These are phyloP conservation scores for Benincasa hispida DNA, from an alignment of 306 rosid species.

Conservation along the genomic window DNA sequence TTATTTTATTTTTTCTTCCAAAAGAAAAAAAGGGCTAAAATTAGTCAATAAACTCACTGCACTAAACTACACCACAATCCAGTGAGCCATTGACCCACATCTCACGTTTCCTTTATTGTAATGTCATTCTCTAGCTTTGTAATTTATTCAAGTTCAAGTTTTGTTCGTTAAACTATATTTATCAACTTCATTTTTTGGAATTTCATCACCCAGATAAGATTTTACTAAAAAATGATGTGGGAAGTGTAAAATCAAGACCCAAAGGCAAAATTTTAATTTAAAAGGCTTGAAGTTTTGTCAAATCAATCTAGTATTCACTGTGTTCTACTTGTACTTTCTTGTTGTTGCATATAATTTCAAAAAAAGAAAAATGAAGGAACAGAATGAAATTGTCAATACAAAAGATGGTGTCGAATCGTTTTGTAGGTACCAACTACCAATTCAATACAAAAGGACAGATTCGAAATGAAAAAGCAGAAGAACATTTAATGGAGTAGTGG, in stretches of 20 bases:
- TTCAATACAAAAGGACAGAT: conserved; percentile 6
- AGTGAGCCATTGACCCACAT: not conserved
- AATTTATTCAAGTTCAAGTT: not conserved
- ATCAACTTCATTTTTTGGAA: not conserved
- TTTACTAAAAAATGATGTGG: not conserved
- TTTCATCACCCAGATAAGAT: not conserved
- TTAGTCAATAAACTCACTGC: not conserved
- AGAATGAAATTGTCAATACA: not conserved
- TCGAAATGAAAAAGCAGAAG: not conserved
- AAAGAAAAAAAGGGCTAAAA: not conserved
- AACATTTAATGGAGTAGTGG: conserved; percentile 2
- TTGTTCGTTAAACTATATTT: not conserved
- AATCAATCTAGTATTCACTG: not conserved
- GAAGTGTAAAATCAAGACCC: not conserved
- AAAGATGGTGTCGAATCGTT: conserved; percentile 1
- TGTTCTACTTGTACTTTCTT: not conserved
- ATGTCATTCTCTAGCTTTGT: not conserved
- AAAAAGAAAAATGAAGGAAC: not conserved
- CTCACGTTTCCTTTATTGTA: conserved; percentile 6
- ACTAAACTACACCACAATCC: not conserved
- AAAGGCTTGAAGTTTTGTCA: not conserved
- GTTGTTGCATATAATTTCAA: not conserved
- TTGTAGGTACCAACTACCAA: conserved; percentile 7
- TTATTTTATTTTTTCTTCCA: not conserved
- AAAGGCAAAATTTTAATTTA: not conserved